Conservation (phyloP, 768 basidiomycete species). For the Galerina sulciceps region DNA sequence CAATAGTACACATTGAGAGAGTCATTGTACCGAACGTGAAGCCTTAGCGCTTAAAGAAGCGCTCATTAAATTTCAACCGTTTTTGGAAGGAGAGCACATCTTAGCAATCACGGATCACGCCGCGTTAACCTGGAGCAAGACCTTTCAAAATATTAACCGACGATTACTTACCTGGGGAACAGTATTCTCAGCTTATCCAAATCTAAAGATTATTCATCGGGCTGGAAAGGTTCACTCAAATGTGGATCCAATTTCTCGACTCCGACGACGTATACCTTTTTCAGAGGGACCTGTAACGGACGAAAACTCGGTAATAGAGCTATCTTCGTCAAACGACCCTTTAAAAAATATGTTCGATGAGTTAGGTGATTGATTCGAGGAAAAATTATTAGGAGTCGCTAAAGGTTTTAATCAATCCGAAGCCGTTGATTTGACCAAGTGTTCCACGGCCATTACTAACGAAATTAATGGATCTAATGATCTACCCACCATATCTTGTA, state of each 20-base stretch:
- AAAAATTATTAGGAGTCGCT: conserved; percentile 23
- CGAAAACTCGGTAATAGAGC: neutral
- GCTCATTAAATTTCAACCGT: conserved; percentile 39
- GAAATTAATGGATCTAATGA: neutral
- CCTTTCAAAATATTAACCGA: conserved; percentile 41
- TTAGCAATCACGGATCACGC: conserved; percentile 34
- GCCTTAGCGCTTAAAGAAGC: conserved; percentile 41
- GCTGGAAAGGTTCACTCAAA: conserved; percentile 43
- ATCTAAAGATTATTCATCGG: conserved; percentile 39
- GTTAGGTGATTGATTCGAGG: conserved; percentile 29
- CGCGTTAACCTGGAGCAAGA: conserved; percentile 38
- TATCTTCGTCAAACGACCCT: conserved; percentile 16
- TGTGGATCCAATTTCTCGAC: conserved; percentile 40
- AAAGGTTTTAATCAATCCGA: neutral
- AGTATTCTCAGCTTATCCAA: conserved; percentile 38
- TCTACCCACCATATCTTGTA: neutral
- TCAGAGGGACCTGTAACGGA: conserved; percentile 20
- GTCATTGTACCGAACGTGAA: conserved; percentile 37
- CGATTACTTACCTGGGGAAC: conserved; percentile 39
- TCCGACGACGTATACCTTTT: conserved; percentile 24
- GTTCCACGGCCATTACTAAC: neutral
- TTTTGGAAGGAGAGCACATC: conserved; percentile 37
- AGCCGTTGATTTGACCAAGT: no score
- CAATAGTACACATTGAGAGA: conserved; percentile 29
- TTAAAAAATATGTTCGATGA: conserved; percentile 29